Percentiles rank a stretch among this genome's conserved stretches.
phyloP scores from a whole-genome alignment of 2,329 filamentous ascomycete species.

The Pseudogymnoascus sp. region DNA sequence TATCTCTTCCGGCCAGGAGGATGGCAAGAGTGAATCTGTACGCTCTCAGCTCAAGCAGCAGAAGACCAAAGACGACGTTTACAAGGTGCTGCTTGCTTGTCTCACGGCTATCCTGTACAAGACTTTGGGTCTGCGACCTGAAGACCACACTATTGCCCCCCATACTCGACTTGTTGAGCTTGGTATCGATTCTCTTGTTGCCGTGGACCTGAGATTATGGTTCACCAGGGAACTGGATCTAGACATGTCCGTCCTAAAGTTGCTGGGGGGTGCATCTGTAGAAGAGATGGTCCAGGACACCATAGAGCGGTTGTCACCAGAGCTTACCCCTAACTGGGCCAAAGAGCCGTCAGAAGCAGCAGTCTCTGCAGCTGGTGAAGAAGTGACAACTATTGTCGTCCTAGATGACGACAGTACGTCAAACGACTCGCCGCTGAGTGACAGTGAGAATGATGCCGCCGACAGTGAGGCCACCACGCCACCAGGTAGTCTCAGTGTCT shows the following conservation, averaged over 20 bases:
- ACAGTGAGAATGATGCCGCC: background rate
- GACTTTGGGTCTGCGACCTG: background rate
- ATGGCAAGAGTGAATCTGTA: background rate
- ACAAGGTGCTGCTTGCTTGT: background rate
- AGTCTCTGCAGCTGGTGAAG: background rate
- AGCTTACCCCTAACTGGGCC: background rate
- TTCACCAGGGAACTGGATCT: conserved; percentile 15
- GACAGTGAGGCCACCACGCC: background rate
- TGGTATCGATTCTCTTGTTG: conserved; percentile 8
- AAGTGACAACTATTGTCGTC: background rate
- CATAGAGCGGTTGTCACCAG: background rate
- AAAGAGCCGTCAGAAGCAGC: background rate
- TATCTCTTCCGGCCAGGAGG: background rate
- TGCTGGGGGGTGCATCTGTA: conserved; percentile 29
- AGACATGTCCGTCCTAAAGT: conserved; percentile 38
- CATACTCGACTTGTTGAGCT: background rate
- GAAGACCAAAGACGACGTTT: background rate
- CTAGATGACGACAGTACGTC: background rate
- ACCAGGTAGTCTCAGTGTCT: background rate
- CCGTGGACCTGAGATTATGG: conserved; percentile 6
- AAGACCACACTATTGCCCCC: background rate
- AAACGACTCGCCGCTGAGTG: background rate
- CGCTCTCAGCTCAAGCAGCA: background rate
- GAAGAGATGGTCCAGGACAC: conserved; percentile 10
- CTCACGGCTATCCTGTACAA: background rate